phyloP scores from a whole-genome alignment of 2,329 filamentous ascomycete genomes.

The Podosphaera fusca region DNA sequence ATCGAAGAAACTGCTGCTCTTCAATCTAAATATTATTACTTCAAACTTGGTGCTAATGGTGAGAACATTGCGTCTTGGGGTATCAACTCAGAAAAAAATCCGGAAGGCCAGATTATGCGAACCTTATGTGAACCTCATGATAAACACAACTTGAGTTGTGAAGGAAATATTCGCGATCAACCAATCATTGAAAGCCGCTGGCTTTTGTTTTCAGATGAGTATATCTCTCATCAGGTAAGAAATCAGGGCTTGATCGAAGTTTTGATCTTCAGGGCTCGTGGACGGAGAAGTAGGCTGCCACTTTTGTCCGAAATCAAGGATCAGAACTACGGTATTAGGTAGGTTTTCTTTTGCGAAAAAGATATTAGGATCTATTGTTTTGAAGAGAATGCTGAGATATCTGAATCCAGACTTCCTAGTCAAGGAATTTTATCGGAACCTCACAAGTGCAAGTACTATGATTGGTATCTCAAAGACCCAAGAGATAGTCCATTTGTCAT shows the following conservation, averaged over 20 bases:
- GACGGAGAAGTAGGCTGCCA: conserved; percentile 21
- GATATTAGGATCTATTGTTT: neutral
- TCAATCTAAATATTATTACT: conserved; percentile 23
- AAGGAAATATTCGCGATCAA: conserved; percentile 10
- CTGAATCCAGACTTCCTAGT: neutral
- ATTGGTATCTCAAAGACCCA: conserved; percentile 28
- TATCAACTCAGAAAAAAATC: conserved; percentile 18
- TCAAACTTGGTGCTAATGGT: conserved; percentile 32
- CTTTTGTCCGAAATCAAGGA: conserved; percentile 22
- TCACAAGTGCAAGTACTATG: conserved; percentile 26
- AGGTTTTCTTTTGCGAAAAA: conserved; percentile 13
- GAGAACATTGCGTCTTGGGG: conserved; percentile 29
- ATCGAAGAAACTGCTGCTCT: conserved; percentile 16
- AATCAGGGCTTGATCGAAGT: conserved; percentile 28
- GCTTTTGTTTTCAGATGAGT: neutral
- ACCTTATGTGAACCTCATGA: conserved; percentile 26
- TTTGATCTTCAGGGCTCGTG: conserved; percentile 27
- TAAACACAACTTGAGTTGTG: conserved; percentile 16
- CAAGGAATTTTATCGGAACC: conserved; percentile 17
- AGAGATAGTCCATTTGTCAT: conserved; percentile 28
- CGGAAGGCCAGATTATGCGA: conserved; percentile 21
- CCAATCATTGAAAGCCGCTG: conserved; percentile 13
- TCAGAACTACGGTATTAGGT: conserved; percentile 32
- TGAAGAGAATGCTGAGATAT: neutral
- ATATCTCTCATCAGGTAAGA: neutral